Evolutionary conservation across 176 grass and related monocot genomes (phyloP).

Genomic region (Bonia amplexicaulis): DNA sequence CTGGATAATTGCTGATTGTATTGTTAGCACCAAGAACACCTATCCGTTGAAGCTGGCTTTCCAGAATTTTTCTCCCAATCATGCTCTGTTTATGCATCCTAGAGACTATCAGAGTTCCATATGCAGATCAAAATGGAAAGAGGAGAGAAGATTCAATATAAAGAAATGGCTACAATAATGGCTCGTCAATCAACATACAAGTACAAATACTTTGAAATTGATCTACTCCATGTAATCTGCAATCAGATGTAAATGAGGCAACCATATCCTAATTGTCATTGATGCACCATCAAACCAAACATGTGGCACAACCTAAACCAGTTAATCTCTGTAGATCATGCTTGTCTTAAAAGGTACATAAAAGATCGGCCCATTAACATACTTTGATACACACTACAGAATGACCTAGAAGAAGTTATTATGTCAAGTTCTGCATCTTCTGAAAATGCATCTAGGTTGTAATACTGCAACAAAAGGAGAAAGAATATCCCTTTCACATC

Average conservation of each 20-base stretch:
- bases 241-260: background rate
- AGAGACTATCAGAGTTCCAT: slow-evolving; percentile 15
- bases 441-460: background rate
- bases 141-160: background rate
- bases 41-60: slow-evolving; percentile 61
- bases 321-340: background rate
- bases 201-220: background rate
- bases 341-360: background rate
- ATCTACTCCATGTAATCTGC: background rate
- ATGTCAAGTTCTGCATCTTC: background rate
- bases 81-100: slow-evolving; percentile 56
- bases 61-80: slow-evolving; percentile 81
- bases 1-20: slow-evolving; percentile 42
- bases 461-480: background rate
- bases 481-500: background rate
- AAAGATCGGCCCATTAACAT: background rate
- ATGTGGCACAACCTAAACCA: background rate
- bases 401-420: background rate
- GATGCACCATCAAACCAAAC: background rate
- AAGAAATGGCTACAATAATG: background rate
- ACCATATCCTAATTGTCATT: background rate
- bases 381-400: background rate
- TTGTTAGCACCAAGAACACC: slow-evolving; percentile 57
- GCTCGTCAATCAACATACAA: background rate
- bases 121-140: background rate